phyloP scores from a whole-genome alignment of 306 rosid genomes.

The Canavalia gladiata region DNA sequence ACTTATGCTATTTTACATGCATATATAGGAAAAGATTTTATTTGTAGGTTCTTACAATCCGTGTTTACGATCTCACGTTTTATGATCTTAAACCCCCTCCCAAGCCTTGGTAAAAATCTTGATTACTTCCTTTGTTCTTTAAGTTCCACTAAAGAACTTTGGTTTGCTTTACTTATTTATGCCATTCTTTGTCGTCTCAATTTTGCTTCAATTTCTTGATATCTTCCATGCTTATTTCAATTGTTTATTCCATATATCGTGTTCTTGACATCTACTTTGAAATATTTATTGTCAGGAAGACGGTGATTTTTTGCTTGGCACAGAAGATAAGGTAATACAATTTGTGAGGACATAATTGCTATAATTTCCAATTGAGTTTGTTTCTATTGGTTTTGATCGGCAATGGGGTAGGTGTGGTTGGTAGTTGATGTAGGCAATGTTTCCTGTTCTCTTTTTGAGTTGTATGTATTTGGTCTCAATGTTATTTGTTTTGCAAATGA shows the following conservation, averaged over 20 bases:
- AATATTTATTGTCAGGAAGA: constrained; percentile 77
- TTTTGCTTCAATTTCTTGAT: constrained; percentile 1
- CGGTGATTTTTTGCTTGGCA: constrained; percentile 79
- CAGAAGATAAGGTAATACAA: constrained; percentile 81
- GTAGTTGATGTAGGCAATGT: constrained; percentile 28
- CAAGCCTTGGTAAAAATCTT: too few species aligned
- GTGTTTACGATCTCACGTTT: too few species aligned
- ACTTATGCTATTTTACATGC: too few species aligned
- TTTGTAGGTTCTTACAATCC: too few species aligned
- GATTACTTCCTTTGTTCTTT: neutral
- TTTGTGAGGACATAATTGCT: constrained; percentile 10
- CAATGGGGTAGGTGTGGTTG: constrained; percentile 29
- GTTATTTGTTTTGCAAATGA: neutral
- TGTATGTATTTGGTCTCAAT: constrained; percentile 22
- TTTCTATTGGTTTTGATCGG: constrained; percentile 32
- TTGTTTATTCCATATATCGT: constrained; percentile 31
- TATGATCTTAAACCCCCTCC: too few species aligned
- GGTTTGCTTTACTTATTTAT: constrained; percentile 1
- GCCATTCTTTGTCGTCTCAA: neutral
- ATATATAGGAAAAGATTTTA: too few species aligned
- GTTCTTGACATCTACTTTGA: constrained; percentile 49
- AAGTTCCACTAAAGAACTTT: neutral
- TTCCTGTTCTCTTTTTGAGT: neutral
- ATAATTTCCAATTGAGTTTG: constrained; percentile 36
- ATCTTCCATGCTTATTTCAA: too few species aligned